Evolutionary conservation across 2,329 filamentous ascomycete species (phyloP).

Genomic region (Aspergillus eucalypticola): DNA sequence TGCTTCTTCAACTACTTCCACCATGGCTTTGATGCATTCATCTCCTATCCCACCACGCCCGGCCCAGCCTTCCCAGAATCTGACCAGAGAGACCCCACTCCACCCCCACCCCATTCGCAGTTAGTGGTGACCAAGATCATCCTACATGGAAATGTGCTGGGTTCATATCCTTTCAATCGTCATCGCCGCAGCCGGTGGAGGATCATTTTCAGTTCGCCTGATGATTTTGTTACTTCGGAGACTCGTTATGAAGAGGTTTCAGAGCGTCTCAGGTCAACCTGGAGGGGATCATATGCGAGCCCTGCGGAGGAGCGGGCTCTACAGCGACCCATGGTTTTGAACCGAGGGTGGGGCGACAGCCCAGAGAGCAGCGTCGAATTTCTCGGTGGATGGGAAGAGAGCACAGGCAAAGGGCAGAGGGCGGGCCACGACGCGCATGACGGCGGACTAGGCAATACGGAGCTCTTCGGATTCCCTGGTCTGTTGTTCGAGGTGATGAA

Average conservation of each 20-base stretch:
- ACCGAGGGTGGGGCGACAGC: conserved; percentile 87
- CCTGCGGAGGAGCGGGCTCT: conserved; percentile 55
- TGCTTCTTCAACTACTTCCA: conserved; percentile 98
- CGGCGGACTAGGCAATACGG: conserved; percentile 69
- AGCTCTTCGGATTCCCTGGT: conserved; percentile 89
- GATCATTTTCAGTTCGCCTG: conserved; percentile 54
- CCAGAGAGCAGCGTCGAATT: conserved; percentile 87
- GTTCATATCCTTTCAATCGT: conserved; percentile 94
- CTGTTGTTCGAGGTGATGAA: conserved; percentile 93
- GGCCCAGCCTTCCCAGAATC: conserved; percentile 64
- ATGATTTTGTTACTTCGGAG: conserved; percentile 67
- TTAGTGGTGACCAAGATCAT: conserved; percentile 89
- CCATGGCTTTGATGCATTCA: conserved; percentile 86
- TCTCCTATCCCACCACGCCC: conserved; percentile 72
- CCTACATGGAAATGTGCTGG: conserved; percentile 90
- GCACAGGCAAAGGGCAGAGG: conserved; percentile 49
- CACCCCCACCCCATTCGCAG: conserved; percentile 52
- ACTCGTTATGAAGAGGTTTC: conserved; percentile 75
- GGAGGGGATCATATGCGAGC: conserved; percentile 65
- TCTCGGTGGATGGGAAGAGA: conserved; percentile 83
- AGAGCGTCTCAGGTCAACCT: conserved; percentile 65
- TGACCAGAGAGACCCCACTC: conserved; percentile 30
- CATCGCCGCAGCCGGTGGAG: conserved; percentile 89
- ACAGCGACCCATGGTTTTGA: conserved; percentile 74
- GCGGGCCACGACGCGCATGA: conserved; percentile 46